A percentile compares a stretch with the other conserved stretches of the same genome.
Evolutionary conservation across 148 eudicot species (phyloP).

Genomic region (Spergularia marina): DNA sequence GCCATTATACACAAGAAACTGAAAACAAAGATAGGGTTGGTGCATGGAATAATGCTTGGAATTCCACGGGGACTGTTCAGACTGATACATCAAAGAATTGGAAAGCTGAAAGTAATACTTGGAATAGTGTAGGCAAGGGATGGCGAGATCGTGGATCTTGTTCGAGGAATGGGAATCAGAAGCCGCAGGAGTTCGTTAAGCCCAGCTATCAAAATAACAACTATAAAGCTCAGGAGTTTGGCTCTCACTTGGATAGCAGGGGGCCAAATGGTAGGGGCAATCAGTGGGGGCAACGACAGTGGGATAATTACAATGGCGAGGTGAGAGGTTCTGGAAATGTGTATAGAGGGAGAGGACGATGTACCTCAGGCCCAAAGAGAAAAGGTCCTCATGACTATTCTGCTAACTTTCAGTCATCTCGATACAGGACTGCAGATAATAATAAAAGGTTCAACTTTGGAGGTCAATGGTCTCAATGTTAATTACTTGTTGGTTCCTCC

Average conservation of each 20-base stretch:
- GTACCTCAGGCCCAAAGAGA: constrained; percentile 42
- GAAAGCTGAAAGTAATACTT: constrained; percentile 19
- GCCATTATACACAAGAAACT: not conserved
- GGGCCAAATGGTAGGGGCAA: constrained; percentile 22
- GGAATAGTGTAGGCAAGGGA: constrained; percentile 31
- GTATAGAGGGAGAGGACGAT: constrained; percentile 30
- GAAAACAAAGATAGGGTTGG: constrained; percentile 34
- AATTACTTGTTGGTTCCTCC: not conserved
- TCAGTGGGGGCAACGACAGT: constrained; percentile 32
- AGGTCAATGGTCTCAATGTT: constrained; percentile 23
- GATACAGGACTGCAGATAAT: constrained; percentile 36
- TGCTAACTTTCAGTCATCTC: constrained; percentile 32
- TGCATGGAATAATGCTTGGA: constrained; percentile 31
- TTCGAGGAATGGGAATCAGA: constrained; percentile 31
- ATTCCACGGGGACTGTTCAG: constrained; percentile 14
- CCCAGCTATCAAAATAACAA: constrained; percentile 12
- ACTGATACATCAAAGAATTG: constrained; percentile 16
- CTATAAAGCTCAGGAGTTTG: constrained; percentile 9
- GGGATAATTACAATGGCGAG: constrained; percentile 25
- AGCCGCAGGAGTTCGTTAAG: constrained; percentile 1
- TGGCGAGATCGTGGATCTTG: constrained; percentile 25
- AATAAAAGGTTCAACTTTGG: constrained; percentile 40
- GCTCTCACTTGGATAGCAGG: constrained; percentile 19
- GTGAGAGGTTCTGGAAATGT: constrained; percentile 29
- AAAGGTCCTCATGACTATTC: constrained; percentile 44